Percentiles rank a stretch among this genome's conserved stretches.
Evolutionary conservation across 495 filamentous ascomycete genomes (phyloP).

Genomic region (Penicillium canariense): DNA sequence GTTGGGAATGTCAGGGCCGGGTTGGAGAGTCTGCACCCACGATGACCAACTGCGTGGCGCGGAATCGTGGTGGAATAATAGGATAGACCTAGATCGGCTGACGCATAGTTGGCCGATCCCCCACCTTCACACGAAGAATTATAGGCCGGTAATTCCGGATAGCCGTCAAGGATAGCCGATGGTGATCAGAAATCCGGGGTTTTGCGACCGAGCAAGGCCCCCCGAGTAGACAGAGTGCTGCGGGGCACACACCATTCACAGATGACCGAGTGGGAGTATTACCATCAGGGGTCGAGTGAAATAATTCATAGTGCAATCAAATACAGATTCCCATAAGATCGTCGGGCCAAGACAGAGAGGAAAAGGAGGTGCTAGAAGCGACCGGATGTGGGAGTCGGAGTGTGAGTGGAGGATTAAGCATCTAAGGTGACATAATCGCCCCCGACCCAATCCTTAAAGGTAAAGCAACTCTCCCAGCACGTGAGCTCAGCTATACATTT

Average conservation of each 20-base stretch:
- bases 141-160: conserved; percentile 1
- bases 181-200: conserved; percentile 8
- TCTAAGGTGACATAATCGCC: conserved; percentile 21
- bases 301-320: conserved; percentile 1
- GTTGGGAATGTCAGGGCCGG: background rate
- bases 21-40: background rate
- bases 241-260: conserved; percentile 8
- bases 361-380: conserved; percentile 12
- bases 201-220: conserved; percentile 17
- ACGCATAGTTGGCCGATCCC: conserved; percentile 31
- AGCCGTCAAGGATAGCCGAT: conserved; percentile 6
- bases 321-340: background rate
- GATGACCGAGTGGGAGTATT: conserved; percentile 4
- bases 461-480: conserved; percentile 1
- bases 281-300: background rate
- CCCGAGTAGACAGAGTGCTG: background rate
- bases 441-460: background rate
- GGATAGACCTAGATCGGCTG: conserved; percentile 26
- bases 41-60: conserved; percentile 25
- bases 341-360: background rate
- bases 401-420: conserved; percentile 7
- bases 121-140: conserved; percentile 14
- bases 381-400: conserved; percentile 7
- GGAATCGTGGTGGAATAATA: conserved; percentile 21
- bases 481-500: background rate